These are phyloP conservation scores for Penicillium paneum DNA, from an alignment of 2,329 filamentous ascomycete genomes.

Conservation along the genomic window DNA sequence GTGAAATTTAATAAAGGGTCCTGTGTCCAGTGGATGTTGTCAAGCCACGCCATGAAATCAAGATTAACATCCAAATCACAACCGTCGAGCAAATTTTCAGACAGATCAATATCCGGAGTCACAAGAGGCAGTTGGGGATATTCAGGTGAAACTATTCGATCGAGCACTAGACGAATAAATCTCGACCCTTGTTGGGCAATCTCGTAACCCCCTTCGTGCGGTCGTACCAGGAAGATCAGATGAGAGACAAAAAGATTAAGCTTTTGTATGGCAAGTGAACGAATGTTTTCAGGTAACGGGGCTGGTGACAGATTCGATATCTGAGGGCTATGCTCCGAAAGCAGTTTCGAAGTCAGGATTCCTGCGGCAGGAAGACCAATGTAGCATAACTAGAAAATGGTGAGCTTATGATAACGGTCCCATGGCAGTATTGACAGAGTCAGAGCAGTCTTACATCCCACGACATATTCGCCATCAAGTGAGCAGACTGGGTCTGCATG, in stretches of 20 bases:
- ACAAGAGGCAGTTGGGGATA: background rate
- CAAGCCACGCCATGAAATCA: background rate
- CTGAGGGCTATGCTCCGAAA: background rate
- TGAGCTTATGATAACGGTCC: background rate
- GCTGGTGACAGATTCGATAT: background rate
- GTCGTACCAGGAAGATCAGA: background rate
- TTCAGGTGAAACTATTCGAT: background rate
- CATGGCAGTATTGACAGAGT: background rate
- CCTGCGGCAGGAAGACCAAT: background rate
- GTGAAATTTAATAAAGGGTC: background rate
- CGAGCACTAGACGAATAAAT: background rate
- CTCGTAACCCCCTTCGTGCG: background rate
- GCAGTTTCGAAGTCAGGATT: background rate
- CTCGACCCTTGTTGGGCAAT: background rate
- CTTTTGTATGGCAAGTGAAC: background rate
- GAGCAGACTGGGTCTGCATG: background rate
- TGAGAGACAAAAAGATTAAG: background rate
- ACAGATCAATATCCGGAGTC: background rate
- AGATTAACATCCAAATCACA: background rate
- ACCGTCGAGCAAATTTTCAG: background rate
- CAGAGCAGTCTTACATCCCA: background rate
- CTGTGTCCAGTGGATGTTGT: background rate
- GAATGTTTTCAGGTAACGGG: background rate
- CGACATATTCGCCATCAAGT: background rate
- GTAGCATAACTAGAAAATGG: background rate